Conservation (phyloP, 805 yeast species). For the Candida alai region DNA sequence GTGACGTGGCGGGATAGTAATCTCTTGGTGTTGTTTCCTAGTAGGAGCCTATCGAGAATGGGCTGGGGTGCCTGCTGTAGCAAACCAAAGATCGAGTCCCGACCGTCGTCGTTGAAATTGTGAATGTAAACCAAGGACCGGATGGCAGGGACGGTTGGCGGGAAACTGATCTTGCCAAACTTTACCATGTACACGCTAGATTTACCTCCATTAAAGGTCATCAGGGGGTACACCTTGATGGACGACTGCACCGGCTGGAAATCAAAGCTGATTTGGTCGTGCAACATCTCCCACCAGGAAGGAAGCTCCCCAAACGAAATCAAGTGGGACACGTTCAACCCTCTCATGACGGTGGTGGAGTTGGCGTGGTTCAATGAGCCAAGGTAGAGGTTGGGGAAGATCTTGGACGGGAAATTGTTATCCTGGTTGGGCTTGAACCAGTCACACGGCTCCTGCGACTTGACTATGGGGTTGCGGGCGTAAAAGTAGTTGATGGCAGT, state of each 20-base stretch:
- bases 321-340: slow-evolving; percentile 21
- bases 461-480: slow-evolving; percentile 4
- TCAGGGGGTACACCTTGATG: slow-evolving; percentile 13
- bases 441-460: slow-evolving; percentile 15
- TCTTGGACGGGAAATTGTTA: slow-evolving; percentile 34
- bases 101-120: slow-evolving; percentile 38
- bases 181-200: slow-evolving; percentile 18
- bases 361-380: slow-evolving; percentile 34
- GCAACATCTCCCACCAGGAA: slow-evolving; percentile 22
- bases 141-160: slow-evolving; percentile 2
- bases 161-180: slow-evolving; percentile 4
- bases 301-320: slow-evolving; percentile 38
- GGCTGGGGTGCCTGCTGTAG: slow-evolving; percentile 26
- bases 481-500: slow-evolving; percentile 4
- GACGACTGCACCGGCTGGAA: slow-evolving; percentile 8
- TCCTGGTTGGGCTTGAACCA: slow-evolving; percentile 32
- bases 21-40: slow-evolving; percentile 16
- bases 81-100: slow-evolving; percentile 28
- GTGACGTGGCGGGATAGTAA: slow-evolving; percentile 11
- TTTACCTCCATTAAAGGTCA: slow-evolving; percentile 16
- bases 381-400: slow-evolving; percentile 24
- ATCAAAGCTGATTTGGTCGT: slow-evolving; percentile 13
- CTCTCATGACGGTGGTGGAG: slow-evolving; percentile 24
- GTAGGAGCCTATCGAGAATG: slow-evolving; percentile 25
- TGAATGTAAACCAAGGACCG: slow-evolving; percentile 24